phyloP scores from a whole-genome alignment of 306 rosid genomes.

The Spatholobus suberectus region DNA sequence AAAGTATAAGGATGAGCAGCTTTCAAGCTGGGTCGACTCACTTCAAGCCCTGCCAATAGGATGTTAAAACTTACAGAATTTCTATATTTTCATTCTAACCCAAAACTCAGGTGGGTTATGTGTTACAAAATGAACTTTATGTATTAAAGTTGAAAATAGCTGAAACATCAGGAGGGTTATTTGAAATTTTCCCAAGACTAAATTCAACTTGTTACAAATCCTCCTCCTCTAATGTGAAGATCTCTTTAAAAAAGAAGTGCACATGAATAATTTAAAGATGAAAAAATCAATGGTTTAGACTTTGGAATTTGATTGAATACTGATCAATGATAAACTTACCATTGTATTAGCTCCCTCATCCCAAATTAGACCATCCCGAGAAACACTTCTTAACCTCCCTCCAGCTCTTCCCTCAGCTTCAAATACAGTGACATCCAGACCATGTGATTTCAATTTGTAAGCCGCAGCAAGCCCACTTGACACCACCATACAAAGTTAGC shows the following conservation, averaged over 20 bases:
- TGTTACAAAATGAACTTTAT: background rate
- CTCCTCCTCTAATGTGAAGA: conserved; percentile 22
- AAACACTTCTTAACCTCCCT: conserved; percentile 85
- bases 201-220: conserved; percentile 24
- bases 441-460: conserved; percentile 85
- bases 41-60: conserved; percentile 3
- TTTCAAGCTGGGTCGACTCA: background rate
- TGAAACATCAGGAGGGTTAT: background rate
- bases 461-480: conserved; percentile 95
- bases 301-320: conserved; percentile 14
- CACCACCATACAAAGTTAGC: conserved; percentile 41
- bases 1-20: background rate
- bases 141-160: background rate
- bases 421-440: conserved; percentile 73
- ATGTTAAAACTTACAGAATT: background rate
- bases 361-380: conserved; percentile 80
- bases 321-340: conserved; percentile 53
- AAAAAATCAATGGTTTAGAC: conserved; percentile 13
- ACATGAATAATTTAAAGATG: background rate
- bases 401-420: conserved; percentile 91
- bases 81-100: conserved; percentile 11
- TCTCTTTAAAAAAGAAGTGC: background rate
- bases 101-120: background rate
- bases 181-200: conserved; percentile 16
- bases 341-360: conserved; percentile 97